These are phyloP conservation scores for Trichosporon coremiiforme DNA, from an alignment of 1,284 basidiomycete species.

Conservation along the genomic window DNA sequence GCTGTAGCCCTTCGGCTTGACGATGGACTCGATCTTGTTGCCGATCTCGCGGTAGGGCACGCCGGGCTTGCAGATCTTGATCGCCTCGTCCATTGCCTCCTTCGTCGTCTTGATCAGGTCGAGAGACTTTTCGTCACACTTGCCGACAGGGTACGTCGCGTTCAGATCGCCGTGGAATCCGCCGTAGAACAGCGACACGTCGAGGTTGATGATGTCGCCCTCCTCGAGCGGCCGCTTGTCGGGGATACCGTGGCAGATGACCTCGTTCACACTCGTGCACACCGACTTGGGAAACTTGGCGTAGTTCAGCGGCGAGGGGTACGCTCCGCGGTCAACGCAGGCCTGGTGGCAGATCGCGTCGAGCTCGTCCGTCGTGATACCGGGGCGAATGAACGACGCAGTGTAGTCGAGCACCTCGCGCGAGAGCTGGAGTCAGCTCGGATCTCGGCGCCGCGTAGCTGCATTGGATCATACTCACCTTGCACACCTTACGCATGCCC, in stretches of 20 bases:
- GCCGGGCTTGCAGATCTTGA: constrained; percentile 86
- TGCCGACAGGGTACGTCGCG: constrained; percentile 80
- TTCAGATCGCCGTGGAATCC: constrained; percentile 91
- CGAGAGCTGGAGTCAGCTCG: constrained; percentile 64
- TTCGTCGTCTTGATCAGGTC: constrained; percentile 80
- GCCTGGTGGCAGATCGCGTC: constrained; percentile 96
- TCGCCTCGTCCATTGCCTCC: constrained; percentile 79
- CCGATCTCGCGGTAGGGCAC: constrained; percentile 65
- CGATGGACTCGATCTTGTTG: constrained; percentile 21
- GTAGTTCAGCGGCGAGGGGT: constrained; percentile 94
- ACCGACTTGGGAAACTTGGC: constrained; percentile 91
- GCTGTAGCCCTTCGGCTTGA: constrained; percentile 68
- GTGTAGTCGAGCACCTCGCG: constrained; percentile 90
- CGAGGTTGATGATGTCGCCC: constrained; percentile 92
- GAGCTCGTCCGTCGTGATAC: constrained; percentile 92
- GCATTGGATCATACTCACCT: constrained; percentile 36
- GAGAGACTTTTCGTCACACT: constrained; percentile 76
- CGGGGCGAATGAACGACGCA: constrained; percentile 79
- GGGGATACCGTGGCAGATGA: constrained; percentile 95
- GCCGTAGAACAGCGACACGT: constrained; percentile 60
- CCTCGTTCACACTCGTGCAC: constrained; percentile 94
- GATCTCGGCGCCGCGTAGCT: constrained; percentile 2
- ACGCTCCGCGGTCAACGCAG: constrained; percentile 84
- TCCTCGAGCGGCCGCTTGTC: constrained; percentile 81
- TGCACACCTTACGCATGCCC: constrained; percentile 55